phyloP scores from a whole-genome alignment of 1,284 basidiomycete genomes.

The Rhodotorula sp. region DNA sequence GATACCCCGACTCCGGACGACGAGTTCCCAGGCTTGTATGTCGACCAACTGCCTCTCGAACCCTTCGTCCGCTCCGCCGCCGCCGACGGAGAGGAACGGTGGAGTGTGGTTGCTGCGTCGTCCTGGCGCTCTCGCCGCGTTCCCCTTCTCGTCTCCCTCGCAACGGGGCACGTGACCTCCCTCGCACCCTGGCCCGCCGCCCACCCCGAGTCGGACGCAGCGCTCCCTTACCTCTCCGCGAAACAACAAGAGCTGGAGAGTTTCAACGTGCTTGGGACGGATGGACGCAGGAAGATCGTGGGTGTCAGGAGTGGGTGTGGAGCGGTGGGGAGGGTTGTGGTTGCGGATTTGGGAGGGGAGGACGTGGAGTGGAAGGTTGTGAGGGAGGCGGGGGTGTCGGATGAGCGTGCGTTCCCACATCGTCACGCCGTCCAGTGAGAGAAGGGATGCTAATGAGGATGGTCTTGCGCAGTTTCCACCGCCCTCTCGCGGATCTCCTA shows the following conservation, averaged over 20 bases:
- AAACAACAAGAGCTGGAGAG: conserved; percentile 49
- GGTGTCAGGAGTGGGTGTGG: conserved; percentile 57
- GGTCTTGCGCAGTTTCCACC: conserved; percentile 6
- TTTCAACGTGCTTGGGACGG: conserved; percentile 59
- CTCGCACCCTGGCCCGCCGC: conserved; percentile 29
- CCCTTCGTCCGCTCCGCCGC: conserved; percentile 53
- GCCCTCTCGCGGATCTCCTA: conserved; percentile 18
- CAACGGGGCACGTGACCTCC: conserved; percentile 40
- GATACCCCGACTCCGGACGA: conserved; percentile 47
- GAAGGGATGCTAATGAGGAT: neutral
- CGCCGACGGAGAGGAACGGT: conserved; percentile 34
- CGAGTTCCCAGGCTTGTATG: conserved; percentile 65
- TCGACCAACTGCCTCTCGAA: conserved; percentile 53
- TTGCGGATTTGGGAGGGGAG: neutral
- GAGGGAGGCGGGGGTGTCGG: neutral
- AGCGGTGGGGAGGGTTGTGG: conserved; percentile 5
- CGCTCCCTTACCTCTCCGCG: conserved; percentile 32
- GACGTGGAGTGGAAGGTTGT: conserved; percentile 17
- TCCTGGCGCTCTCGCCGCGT: conserved; percentile 58
- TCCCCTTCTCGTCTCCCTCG: conserved; percentile 53
- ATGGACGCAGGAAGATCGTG: conserved; percentile 54
- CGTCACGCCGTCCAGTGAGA: neutral
- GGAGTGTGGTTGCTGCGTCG: conserved; percentile 54
- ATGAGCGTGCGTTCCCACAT: conserved; percentile 6
- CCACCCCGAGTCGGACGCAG: neutral